phyloP scores from a whole-genome alignment of 345 rosid genomes.

The Stellera chamaejasme region DNA sequence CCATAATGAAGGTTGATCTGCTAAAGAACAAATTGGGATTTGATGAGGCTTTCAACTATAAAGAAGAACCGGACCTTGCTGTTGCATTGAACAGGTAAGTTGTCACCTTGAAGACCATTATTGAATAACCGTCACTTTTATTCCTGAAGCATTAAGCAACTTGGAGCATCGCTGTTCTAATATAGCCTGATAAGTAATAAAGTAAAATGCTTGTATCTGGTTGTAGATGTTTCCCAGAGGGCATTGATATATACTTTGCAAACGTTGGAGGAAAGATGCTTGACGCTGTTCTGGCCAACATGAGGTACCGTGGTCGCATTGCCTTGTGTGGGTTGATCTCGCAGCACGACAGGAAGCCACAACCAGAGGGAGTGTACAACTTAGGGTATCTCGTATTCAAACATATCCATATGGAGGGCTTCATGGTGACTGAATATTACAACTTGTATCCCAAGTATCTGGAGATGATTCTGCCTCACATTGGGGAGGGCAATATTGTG shows the following conservation, averaged over 20 bases:
- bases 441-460: constrained; percentile 27
- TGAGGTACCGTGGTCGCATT: constrained; percentile 34
- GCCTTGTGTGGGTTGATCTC: constrained; percentile 48
- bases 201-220: too few relatives aligned
- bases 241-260: constrained; percentile 51
- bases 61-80: constrained; percentile 24
- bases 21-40: constrained; percentile 43
- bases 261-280: constrained; percentile 52
- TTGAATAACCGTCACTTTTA: too few relatives aligned
- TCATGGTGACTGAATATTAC: constrained; percentile 22
- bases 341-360: constrained; percentile 28
- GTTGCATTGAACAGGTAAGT: constrained; percentile 43
- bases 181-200: too few relatives aligned
- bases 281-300: constrained; percentile 41
- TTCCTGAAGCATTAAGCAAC: too few relatives aligned
- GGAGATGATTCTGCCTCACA: constrained; percentile 30
- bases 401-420: constrained; percentile 34
- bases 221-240: constrained; percentile 22
- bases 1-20: constrained; percentile 28
- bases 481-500: constrained; percentile 32
- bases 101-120: background rate
- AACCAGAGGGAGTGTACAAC: constrained; percentile 32
- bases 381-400: constrained; percentile 15
- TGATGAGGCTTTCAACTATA: constrained; percentile 59
- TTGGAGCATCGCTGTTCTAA: too few relatives aligned